Evolutionary conservation across 2,329 filamentous ascomycete species (phyloP), one percentile per base, ranked within the genome.

Genomic region (Ascochyta lentis): DNA sequence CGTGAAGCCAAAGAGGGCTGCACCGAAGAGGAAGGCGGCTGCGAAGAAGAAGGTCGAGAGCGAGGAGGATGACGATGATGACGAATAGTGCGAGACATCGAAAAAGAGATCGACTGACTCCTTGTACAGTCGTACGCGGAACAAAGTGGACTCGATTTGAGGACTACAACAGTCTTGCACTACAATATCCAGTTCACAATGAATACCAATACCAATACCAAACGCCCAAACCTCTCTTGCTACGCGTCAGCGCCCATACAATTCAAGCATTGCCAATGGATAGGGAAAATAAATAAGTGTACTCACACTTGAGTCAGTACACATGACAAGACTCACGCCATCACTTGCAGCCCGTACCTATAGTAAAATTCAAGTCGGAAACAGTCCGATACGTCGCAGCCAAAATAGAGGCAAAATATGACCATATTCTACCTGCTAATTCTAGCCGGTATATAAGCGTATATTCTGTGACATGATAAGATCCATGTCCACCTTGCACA

Each of bases 1-100:
- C 29, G 34, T 12, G 54, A 40, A 4, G 50, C 15, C 33, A 15
- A 49, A 49, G 44, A 47, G 38, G 26, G 27, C 26, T 3, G 26
- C 16, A 23, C 46, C 52, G 24, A 65, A 63, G 50, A 60, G 52
- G 44, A 64, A 59, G 51, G 57, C 49, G 15, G 55, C 31, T 8
- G 49, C 48, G 10, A 60, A 60, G 58, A 61, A 61, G 46, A 64
- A 60, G 51, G 31, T 39, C 4, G 59, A 65, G 55, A 66, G 59
- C 29, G 67, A 67, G 9, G 65, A 66, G 3, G 66, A 64, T 23
- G 61, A 67, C 16, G 59, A 54, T n/a, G 57, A 56, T 6, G 40
- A 58, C 15, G 60, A 67, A 16, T 52, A 59, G 44, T 66, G 42
- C 48, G 31, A 22, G 22, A 23, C n/a, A 8, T 49, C 6, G 4